Evolutionary conservation across 2,329 filamentous ascomycete genomes (phyloP), one percentile per base, ranked within the genome.

Genomic region (Aspergillus flavus): DNA sequence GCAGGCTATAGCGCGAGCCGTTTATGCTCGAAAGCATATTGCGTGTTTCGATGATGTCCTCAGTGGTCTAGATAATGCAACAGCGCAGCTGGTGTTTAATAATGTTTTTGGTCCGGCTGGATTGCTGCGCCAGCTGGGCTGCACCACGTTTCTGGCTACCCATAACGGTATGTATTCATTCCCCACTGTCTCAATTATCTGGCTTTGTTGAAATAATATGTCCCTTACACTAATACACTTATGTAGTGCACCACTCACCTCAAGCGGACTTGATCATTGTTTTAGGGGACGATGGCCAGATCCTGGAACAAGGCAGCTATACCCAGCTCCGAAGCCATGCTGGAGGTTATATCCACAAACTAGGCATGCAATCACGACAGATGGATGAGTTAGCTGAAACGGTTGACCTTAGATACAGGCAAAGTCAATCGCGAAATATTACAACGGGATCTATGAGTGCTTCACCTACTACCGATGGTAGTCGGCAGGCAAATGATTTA

Each of bases 81-180:
- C 80, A 1, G 77, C 78, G 28, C 73, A 74, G 26, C 67, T 67
- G 14, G 74, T 81, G 2, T 80, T 78, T 66, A 70, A 77, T 43
- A 73, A 75, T 58, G 69, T 81, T 6, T 75, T 81, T 41, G 79
- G 79, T 1, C 65, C 62, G 10, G n/a, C 71, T 4, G 84, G 85
- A 0, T 61, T 86, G 1, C 68, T 85, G 1, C 76, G 76, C 14
- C 71, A 68, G 16, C 68, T 72, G 21, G 72, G 74, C 0, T 73
- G 73, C 9, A 83, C 81, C 0, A 78, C 83, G 0, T 65, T 86
- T 1, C 68, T 86, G 4, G 76, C 79, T 0, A 82, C 82, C 0
- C 80, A 82, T 52, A 73, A 74, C 26, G 30, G 28, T 54, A 36
- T 23, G n/a, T 10, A 28, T 50, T 19, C 5, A 30, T 50, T 50